Conservation (phyloP, 2,329 filamentous ascomycete genomes). For the Macrophomina pseudophaseolina region DNA sequence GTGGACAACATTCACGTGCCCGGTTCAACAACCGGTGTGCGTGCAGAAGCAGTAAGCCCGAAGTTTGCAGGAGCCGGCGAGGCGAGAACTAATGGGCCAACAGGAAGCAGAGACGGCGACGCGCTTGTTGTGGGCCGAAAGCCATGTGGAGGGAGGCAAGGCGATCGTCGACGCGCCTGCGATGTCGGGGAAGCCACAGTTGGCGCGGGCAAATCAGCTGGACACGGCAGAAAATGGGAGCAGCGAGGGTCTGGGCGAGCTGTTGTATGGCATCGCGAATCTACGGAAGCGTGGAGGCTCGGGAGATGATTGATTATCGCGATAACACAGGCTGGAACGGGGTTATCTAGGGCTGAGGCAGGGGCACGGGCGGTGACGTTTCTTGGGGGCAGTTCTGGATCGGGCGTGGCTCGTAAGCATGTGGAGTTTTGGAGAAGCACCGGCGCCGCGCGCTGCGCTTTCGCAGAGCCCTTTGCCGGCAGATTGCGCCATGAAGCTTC, state of each 20-base stretch:
- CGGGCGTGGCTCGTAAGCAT: slow-evolving; percentile 19
- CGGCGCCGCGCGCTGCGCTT: slow-evolving; percentile 16
- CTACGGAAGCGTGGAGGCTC: slow-evolving; percentile 55
- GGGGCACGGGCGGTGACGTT: slow-evolving; percentile 11
- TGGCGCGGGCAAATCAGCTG: slow-evolving; percentile 30
- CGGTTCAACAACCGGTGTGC: slow-evolving; percentile 53
- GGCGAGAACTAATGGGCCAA: background rate
- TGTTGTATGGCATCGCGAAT: slow-evolving; percentile 55
- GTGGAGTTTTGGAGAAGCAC: slow-evolving; percentile 11
- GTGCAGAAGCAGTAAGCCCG: slow-evolving; percentile 37
- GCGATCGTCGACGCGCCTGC: background rate
- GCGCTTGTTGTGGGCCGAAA: slow-evolving; percentile 9
- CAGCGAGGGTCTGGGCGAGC: slow-evolving; percentile 34
- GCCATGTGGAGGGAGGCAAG: background rate
- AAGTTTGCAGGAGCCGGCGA: slow-evolving; percentile 15
- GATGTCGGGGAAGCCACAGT: slow-evolving; percentile 17
- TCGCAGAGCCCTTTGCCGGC: slow-evolving; percentile 16
- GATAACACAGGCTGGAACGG: slow-evolving; percentile 20
- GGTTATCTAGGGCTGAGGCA: slow-evolving; percentile 10
- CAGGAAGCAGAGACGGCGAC: slow-evolving; percentile 11
- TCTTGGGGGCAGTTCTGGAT: slow-evolving; percentile 20
- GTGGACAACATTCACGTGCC: slow-evolving; percentile 60
- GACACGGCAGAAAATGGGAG: slow-evolving; percentile 33
- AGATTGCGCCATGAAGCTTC: slow-evolving; percentile 27
- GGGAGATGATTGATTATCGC: slow-evolving; percentile 37